Evolutionary conservation across 2,329 filamentous ascomycete species (phyloP).

Genomic region (Neofusicoccum umdonicola): DNA sequence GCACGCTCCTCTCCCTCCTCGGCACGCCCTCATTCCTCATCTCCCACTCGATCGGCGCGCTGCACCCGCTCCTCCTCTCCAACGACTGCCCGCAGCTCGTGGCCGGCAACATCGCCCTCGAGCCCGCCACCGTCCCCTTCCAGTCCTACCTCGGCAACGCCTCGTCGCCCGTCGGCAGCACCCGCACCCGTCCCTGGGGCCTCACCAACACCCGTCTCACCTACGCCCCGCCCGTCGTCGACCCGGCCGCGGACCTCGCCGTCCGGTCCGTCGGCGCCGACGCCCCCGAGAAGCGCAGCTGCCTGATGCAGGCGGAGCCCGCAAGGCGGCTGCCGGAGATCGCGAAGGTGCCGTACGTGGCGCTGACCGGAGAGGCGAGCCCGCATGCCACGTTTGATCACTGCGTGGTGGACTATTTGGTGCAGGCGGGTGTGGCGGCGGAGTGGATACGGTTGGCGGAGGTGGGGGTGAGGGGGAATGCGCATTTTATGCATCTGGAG

Average conservation of each 20-base stretch:
- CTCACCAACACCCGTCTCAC: constrained; percentile 11
- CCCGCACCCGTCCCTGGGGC: neutral
- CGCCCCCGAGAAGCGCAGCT: constrained; percentile 22
- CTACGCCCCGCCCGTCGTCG: neutral
- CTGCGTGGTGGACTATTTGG: constrained; percentile 28
- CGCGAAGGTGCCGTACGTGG: constrained; percentile 29
- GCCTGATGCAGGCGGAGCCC: constrained; percentile 23
- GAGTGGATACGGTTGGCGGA: constrained; percentile 47
- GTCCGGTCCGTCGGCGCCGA: constrained; percentile 19
- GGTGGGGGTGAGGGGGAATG: too few species aligned
- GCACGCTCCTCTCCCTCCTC: constrained; percentile 43
- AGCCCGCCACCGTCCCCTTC: constrained; percentile 19
- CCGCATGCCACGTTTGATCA: constrained; percentile 32
- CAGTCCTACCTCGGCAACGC: constrained; percentile 19
- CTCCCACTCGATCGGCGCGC: constrained; percentile 39
- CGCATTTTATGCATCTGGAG: too few species aligned
- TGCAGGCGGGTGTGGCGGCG: constrained; percentile 44
- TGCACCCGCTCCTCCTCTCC: constrained; percentile 24
- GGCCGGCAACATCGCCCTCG: constrained; percentile 25
- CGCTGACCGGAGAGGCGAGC: constrained; percentile 30
- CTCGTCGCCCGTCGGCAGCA: neutral
- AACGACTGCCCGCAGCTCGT: constrained; percentile 25
- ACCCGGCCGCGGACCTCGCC: constrained; percentile 1
- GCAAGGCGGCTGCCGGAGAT: constrained; percentile 22
- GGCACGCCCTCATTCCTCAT: constrained; percentile 44